Evolutionary conservation across 352 stramenopile species (phyloP), one percentile per base, ranked within the genome.

Genomic region (Phytophthora megakarya): DNA sequence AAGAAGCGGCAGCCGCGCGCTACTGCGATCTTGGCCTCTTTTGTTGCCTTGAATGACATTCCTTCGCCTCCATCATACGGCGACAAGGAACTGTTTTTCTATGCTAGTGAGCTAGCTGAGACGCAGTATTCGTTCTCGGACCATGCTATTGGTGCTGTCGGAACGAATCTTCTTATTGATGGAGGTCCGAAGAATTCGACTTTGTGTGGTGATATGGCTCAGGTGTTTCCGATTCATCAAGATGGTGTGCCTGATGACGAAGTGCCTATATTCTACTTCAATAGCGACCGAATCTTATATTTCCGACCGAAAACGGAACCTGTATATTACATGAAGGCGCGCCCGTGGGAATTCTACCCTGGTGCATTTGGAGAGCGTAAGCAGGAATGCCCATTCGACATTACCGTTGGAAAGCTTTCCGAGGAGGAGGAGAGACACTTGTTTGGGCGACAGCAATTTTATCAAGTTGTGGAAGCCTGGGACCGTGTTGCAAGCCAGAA

Each of bases 31-130:
- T 45, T 82, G 3, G 74, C 67, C 0, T 73, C 70, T 7, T 80
- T 82, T 37, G 50, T 75, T 30, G 46, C 71, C 12, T 50, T 67
- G 23, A 61, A 60, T 28, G 57, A 68, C 11, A 51, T 64, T 18
- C 19, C n/a, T 19, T 30, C 28, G 5, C 67, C 71, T 12, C 74
- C 74, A 35, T 80, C 74, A 4, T 82, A 82, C 49, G 74, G 74
- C 18, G 73, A 81, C 39, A 82, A 85, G 64, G 76, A 85, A 33
- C 50, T 80, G 3, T 83, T 70, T 49, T 80, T 78, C 39, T 70
- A 76, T 30, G 72, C 75, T 21, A 78, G 67, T 32, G 75, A 84
- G 44, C 49, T 84, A 9, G 75, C 72, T 1, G 75, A 84, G 51
- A 78, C 75, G 3, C 50, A 64, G 49, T 84, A 81, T 22, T 64